Percentiles rank a stretch among this genome's conserved stretches.
These are phyloP conservation scores for Termitomyces sp. DNA, from an alignment of 768 basidiomycete genomes.

Conservation along the genomic window DNA sequence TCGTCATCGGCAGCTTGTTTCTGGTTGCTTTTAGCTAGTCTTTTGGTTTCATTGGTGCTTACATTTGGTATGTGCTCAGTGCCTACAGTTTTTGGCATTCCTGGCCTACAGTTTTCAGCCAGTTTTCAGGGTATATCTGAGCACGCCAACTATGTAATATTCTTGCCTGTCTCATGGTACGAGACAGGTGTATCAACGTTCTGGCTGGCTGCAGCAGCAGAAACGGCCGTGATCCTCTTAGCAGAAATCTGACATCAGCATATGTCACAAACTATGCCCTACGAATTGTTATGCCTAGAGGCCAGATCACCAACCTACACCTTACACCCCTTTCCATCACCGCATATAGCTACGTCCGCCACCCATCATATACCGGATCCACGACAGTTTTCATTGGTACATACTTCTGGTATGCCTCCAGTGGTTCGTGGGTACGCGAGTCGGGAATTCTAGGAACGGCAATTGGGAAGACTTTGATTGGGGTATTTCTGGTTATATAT, in stretches of 20 bases:
- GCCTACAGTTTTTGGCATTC: too few relatives aligned
- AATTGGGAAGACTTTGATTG: not conserved
- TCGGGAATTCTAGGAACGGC: not conserved
- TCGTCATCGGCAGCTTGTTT: too few relatives aligned
- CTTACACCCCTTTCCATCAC: conserved; percentile 26
- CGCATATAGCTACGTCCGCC: conserved; percentile 11
- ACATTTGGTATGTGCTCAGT: too few relatives aligned
- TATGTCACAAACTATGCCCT: not conserved
- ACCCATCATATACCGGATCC: not conserved
- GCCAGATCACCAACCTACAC: not conserved
- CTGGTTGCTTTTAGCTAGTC: too few relatives aligned
- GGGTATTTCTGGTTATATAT: not conserved
- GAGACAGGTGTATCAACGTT: not conserved
- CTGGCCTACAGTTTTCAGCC: too few relatives aligned
- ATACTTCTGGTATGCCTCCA: not conserved
- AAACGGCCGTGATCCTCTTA: conserved; percentile 1
- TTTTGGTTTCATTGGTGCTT: too few relatives aligned
- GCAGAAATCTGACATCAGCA: not conserved
- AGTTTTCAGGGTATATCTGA: too few relatives aligned
- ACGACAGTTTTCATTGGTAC: not conserved
- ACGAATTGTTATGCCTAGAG: not conserved
- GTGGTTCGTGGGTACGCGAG: conserved; percentile 1
- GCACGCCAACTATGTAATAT: too few relatives aligned
- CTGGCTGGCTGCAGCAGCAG: conserved; percentile 4
- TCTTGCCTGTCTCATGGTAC: too few relatives aligned